These are phyloP conservation scores for Lepidopterella palustris DNA, from an alignment of 495 filamentous ascomycete genomes.

Conservation along the genomic window DNA sequence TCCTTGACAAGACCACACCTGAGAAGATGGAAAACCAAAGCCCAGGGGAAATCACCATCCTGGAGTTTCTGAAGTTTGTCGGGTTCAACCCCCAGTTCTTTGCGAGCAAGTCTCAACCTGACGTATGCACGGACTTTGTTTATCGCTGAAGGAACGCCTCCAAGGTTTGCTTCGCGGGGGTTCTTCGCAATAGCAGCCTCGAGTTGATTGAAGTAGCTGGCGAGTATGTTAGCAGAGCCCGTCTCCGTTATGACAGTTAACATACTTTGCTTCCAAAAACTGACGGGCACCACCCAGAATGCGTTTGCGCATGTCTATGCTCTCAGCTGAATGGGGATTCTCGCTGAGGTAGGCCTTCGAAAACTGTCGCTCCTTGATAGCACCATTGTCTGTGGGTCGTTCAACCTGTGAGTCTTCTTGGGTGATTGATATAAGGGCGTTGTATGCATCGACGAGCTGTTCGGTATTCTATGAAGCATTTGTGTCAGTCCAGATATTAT, in stretches of 20 bases:
- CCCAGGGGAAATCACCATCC: slow-evolving; percentile 88
- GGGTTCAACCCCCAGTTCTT: slow-evolving; percentile 72
- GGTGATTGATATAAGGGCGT: slow-evolving; percentile 66
- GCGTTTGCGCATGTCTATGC: slow-evolving; percentile 58
- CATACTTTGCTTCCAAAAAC: slow-evolving; percentile 63
- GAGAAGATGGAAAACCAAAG: slow-evolving; percentile 85
- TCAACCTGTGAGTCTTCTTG: slow-evolving; percentile 54
- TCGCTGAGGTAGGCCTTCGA: slow-evolving; percentile 66
- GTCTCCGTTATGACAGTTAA: neutral
- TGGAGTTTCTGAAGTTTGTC: slow-evolving; percentile 60
- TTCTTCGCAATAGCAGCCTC: slow-evolving; percentile 71
- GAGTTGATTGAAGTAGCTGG: slow-evolving; percentile 60
- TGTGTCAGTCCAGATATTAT: neutral
- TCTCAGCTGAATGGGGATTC: slow-evolving; percentile 51
- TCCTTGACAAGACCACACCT: slow-evolving; percentile 76
- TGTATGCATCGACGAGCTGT: slow-evolving; percentile 71
- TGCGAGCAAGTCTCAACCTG: slow-evolving; percentile 63
- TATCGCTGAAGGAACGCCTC: slow-evolving; percentile 76
- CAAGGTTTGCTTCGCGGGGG: slow-evolving; percentile 80
- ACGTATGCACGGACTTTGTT: slow-evolving; percentile 92
- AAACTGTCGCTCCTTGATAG: slow-evolving; percentile 70
- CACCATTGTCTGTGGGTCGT: slow-evolving; percentile 46
- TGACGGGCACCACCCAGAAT: slow-evolving; percentile 70
- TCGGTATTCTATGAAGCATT: slow-evolving; percentile 31
- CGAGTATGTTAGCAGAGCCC: neutral